Percentiles rank a stretch among this genome's conserved stretches.
Conservation (phyloP, 1,284 basidiomycete genomes). For the Tetrapyrgos nigripes region DNA sequence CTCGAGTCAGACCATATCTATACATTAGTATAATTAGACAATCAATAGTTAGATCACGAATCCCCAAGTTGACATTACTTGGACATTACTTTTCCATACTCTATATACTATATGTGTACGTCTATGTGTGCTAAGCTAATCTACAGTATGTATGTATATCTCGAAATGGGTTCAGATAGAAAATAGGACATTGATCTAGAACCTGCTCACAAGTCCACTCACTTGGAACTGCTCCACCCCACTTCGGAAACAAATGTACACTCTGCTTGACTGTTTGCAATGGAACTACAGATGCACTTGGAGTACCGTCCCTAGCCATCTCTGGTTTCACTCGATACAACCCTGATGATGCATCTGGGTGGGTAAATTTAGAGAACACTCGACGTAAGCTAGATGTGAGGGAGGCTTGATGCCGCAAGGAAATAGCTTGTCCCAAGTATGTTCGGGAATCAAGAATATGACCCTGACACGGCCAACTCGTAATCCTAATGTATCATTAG, state of each 20-base stretch:
- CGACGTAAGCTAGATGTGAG: slow-evolving; percentile 28
- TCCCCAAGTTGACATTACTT: too few species aligned
- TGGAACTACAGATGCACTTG: slow-evolving; percentile 23
- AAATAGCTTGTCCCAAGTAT: background rate
- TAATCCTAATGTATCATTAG: background rate
- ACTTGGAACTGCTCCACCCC: slow-evolving; percentile 15
- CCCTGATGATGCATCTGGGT: slow-evolving; percentile 7
- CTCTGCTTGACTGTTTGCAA: slow-evolving; percentile 18
- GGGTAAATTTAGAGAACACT: slow-evolving; percentile 26
- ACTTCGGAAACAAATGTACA: slow-evolving; percentile 26
- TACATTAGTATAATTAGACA: too few species aligned
- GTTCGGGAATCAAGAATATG: slow-evolving; percentile 10
- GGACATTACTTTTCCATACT: too few species aligned
- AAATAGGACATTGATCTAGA: slow-evolving; percentile 23
- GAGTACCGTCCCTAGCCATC: background rate
- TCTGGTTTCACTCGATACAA: slow-evolving; percentile 16
- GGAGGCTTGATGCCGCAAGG: slow-evolving; percentile 5
- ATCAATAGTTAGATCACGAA: too few species aligned
- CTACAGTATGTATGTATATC: slow-evolving; percentile 9
- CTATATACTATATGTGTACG: background rate
- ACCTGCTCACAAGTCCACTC: slow-evolving; percentile 32
- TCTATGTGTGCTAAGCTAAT: background rate
- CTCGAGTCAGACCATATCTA: too few species aligned
- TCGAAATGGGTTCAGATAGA: slow-evolving; percentile 22
- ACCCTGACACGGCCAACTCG: slow-evolving; percentile 12